A percentile compares a stretch with the other conserved stretches of the same genome.
phyloP scores from a whole-genome alignment of 768 basidiomycete species.

The Hirschioporus abietinus region DNA sequence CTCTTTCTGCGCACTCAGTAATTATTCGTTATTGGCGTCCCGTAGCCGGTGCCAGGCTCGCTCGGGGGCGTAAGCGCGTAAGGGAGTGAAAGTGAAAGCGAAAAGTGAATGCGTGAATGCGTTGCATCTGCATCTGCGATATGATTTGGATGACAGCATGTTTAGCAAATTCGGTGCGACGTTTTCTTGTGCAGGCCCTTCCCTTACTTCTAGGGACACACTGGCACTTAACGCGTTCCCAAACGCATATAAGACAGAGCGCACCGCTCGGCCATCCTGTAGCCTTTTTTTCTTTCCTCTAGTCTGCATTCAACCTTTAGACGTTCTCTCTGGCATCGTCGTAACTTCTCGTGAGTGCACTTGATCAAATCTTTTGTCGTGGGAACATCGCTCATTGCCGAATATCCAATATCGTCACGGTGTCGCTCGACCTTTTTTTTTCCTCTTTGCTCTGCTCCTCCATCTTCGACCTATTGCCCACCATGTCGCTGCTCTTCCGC shows the following conservation, averaged over 20 bases:
- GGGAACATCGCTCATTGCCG: background rate
- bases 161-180: no score
- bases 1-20: background rate
- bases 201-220: background rate
- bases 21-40: no score
- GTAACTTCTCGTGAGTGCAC: background rate
- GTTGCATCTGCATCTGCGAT: no score
- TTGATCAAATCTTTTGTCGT: background rate
- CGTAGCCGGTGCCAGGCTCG: no score
- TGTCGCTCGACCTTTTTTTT: background rate
- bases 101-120: no score
- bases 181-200: no score
- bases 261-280: background rate
- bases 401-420: background rate
- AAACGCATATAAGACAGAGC: no score
- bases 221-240: no score
- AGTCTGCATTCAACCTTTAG: background rate
- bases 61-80: no score
- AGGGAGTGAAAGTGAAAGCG: no score
- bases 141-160: no score
- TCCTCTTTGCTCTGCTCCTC: background rate
- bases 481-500: constrained; percentile 35
- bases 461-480: background rate
- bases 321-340: background rate
- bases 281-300: background rate